Base-by-base conservation (phyloP, 2,329 filamentous ascomycete species). In the Epichloe gansuensis region DNA sequence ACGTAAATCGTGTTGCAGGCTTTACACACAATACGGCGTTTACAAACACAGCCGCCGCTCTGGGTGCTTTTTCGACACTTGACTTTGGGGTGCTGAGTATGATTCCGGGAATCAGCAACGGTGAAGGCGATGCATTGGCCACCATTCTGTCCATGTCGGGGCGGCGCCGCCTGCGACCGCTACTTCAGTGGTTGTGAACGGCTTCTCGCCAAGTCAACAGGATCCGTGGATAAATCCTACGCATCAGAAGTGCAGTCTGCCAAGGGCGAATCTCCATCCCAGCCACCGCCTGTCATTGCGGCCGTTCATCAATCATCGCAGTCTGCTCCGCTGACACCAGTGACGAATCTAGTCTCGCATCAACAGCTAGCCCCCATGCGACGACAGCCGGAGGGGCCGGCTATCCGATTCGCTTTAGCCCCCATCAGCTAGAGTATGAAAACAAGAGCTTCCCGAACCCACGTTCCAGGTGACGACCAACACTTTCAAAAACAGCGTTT, bases 401-500 rank as follows among this genome's bases (percentile, higher is more conserved):
- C 11, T 67, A 64, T 43, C 65, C 63, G 55, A 62, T 68, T 58
- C 74, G 77, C 4, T 82, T 81, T 61, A 82, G 75, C 60, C 73
- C 63, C 11, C 62, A 69, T 45, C 68, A 70, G 51, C 59, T 66
- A 38, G 66, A 75, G 54, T 80, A 76, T 62, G 76, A 76, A 53
- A 74, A 73, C 50, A 70, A 64, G 53, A 65, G 62, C 45, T 66
- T 67, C n/a, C 62, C 1, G 75, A 77, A 53, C 72, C 74, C n/a
- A 66, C 70, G 4, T 74, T 76, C 50, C 65, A 69, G 13, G 65
- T 69, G 3, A 72, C 72, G 51, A 83, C 78, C 2, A 75, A 71
- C 49, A 80, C 77, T 1, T 85, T 85, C 61, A 82, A 81, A 60
- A 83, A 85, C 58, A 82, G 77, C 50, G 78, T 84, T 52, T 83